Evolutionary conservation across 2,329 filamentous ascomycete species (phyloP).

Genomic region (Apiospora koreana): DNA sequence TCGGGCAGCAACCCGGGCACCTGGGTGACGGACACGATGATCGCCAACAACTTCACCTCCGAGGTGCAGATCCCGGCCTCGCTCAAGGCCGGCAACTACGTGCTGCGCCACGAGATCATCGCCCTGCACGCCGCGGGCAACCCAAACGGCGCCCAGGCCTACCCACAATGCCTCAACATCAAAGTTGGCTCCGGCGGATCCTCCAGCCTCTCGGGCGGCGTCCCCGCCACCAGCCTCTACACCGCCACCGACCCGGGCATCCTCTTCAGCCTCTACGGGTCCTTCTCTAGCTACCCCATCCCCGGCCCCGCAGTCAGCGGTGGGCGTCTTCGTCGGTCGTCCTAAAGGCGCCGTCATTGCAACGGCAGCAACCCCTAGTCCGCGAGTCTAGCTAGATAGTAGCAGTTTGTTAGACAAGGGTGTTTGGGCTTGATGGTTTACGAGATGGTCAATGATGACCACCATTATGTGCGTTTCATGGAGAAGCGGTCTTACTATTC

Average conservation of each 20-base stretch:
- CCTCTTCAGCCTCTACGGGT: constrained; percentile 25
- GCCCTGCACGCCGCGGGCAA: constrained; percentile 45
- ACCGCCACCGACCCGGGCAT: constrained; percentile 29
- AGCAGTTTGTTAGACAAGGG: no score
- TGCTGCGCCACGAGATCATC: constrained; percentile 52
- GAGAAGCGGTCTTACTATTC: no score
- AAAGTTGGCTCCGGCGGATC: constrained; percentile 42
- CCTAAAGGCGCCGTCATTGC: no score
- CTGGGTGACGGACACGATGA: constrained; percentile 41
- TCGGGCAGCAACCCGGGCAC: constrained; percentile 32
- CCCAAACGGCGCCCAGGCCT: constrained; percentile 46
- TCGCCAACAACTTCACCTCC: constrained; percentile 48
- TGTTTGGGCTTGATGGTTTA: no score
- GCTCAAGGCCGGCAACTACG: constrained; percentile 48
- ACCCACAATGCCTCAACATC: constrained; percentile 32
- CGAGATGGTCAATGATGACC: no score
- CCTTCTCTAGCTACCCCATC: constrained; percentile 25
- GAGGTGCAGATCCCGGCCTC: constrained; percentile 42
- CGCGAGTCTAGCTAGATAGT: no score
- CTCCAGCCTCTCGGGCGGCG: constrained; percentile 29
- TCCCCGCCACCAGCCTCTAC: constrained; percentile 31
- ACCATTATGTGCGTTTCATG: no score
- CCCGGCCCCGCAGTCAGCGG: constrained; percentile 22
- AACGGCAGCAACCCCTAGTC: no score
- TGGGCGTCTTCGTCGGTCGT: no score